Base-by-base conservation (phyloP, 2,329 filamentous ascomycete species). In the Sclerotinia subarctica region DNA sequence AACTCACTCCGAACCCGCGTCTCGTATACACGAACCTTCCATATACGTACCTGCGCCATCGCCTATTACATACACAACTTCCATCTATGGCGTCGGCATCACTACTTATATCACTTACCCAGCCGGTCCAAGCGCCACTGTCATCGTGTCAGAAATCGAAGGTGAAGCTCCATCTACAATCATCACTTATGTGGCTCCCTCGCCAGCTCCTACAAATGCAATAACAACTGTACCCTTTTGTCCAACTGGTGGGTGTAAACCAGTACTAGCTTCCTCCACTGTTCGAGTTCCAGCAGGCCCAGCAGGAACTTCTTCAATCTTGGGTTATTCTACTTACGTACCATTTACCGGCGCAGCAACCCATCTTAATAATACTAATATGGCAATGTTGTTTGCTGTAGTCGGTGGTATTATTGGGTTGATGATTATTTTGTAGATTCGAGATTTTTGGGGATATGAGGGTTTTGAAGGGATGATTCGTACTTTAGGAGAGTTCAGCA, bases 81-180 rank as follows among this genome's bases (percentile, higher is more conserved):
- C 64, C 24, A 32, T 49, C 7, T 49, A 66, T 15, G 64, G 64
- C 21, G 19, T 57, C 1, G 42, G 54, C 13, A 29, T 49, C 21
- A 66, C 44, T 26, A 66, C 64, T 49, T 19, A 49, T 58, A 35
- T 59, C 13, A 66, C 52, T n/a, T 66, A 66, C 26, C 53, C 64
- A 5, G 29, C 64, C 3, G 64, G 64, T 17, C 64, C 64, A 32
- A 51, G 8, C 1, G 64, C 64, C 3, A 66, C 64, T 6, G 29
- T 24, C 0, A 58, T 66, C 6, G 44, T 66, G 3, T 66, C 64
- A 26, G 13, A 49, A 21, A 21, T 66, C 19, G 29, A 24, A 47
- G 53, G 64, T 29, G 44, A 8, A 10, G 60, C 24, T 2, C 21
- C 44, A 29, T 51, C 53, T 49, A 60, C 64, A 26, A 66, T 66